These are phyloP conservation scores for Lactarius tabidus DNA, from an alignment of 768 basidiomycete species.

Conservation along the genomic window DNA sequence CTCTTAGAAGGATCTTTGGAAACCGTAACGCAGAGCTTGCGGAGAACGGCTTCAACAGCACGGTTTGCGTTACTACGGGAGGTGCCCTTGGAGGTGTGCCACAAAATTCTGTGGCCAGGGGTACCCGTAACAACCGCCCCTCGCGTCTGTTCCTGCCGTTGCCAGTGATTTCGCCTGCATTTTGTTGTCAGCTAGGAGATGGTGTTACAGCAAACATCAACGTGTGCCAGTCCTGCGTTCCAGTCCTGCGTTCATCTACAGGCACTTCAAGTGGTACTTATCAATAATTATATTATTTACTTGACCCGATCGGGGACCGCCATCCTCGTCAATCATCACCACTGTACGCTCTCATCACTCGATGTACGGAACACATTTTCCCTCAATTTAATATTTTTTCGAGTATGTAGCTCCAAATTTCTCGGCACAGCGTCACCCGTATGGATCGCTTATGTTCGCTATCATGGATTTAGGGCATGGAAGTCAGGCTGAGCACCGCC, in stretches of 20 bases:
- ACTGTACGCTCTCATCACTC: no score
- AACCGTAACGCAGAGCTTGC: no score
- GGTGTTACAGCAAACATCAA: no score
- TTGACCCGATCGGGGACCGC: no score
- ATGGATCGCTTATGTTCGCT: background rate
- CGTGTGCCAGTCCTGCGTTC: no score
- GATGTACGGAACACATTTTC: background rate
- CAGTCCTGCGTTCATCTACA: no score
- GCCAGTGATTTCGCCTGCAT: background rate
- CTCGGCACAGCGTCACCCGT: background rate
- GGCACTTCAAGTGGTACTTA: background rate
- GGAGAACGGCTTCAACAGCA: no score
- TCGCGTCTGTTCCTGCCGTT: background rate
- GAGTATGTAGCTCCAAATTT: background rate
- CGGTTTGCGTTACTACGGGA: no score
- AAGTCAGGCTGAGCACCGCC: background rate
- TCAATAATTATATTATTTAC: background rate
- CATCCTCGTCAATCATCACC: no score
- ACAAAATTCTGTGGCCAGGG: background rate
- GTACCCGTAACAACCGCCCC: background rate
- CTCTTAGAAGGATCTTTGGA: no score
- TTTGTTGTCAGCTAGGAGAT: background rate
- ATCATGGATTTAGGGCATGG: no score
- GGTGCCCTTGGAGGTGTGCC: no score
- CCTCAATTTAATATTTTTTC: background rate